A percentile compares a stretch with the other conserved stretches of the same genome.
These are phyloP conservation scores for Ascocoryne sarcoides DNA, from an alignment of 2,329 filamentous ascomycete species.

Conservation along the genomic window DNA sequence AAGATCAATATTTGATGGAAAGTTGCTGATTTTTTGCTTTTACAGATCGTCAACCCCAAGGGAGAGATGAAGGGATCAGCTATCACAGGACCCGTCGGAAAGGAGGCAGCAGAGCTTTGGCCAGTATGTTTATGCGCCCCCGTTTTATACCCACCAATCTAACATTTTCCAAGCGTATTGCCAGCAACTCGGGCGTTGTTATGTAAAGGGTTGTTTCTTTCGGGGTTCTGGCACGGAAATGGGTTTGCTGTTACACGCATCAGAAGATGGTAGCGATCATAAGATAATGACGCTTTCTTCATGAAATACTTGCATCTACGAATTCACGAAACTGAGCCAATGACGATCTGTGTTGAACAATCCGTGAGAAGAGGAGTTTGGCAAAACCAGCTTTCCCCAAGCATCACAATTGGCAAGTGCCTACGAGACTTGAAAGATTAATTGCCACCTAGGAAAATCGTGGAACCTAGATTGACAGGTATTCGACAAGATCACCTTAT, in stretches of 20 bases:
- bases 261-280: background rate
- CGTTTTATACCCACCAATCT: conserved; percentile 29
- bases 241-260: background rate
- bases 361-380: no score
- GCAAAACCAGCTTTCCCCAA: no score
- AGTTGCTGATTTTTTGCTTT: conserved; percentile 29
- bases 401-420: no score
- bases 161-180: conserved; percentile 69
- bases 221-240: conserved; percentile 23
- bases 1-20: no score
- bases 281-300: background rate
- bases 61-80: conserved; percentile 99
- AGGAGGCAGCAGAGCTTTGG: conserved; percentile 99
- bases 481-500: no score
- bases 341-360: no score
- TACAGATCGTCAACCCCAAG: conserved; percentile 98
- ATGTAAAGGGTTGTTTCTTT: conserved; percentile 62
- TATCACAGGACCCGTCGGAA: conserved; percentile 97
- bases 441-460: no score
- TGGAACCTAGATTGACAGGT: no score
- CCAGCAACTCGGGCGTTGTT: conserved; percentile 99
- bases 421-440: no score
- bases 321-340: no score
- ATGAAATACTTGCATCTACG: no score
- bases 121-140: conserved; percentile 55